Evolutionary conservation across 2,329 filamentous ascomycete species (phyloP), one percentile per base, ranked within the genome.

Genomic region (Epichloe uncinata): DNA sequence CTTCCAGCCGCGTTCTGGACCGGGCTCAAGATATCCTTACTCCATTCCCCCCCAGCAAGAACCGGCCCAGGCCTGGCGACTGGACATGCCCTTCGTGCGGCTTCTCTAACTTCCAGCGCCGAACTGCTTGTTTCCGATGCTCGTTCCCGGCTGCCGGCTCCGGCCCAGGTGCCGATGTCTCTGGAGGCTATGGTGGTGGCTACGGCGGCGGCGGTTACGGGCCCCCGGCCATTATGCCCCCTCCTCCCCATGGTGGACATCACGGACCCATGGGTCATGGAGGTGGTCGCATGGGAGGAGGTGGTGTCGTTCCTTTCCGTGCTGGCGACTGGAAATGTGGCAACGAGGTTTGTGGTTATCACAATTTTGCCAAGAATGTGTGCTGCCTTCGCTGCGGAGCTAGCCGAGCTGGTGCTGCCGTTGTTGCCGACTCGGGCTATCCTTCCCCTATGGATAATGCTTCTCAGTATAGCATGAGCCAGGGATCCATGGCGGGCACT

Each of bases 311-410:
- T 42, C 93, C 93, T 15, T 98, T 98, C 84, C 86, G 93, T 62
- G 93, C 93, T 50, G 93, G 93, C 63, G 93, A 98, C 64, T 98
- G 93, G 93, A 96, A 96, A 70, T 98, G 93, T 63, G 93, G 93
- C 50, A 93, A 93, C 56, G 93, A 98, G 63, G 89, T 90, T 37
- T 98, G 93, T 66, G 88, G 87, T 52, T 98, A 98, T 69, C 93
- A 98, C 74, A 98, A 98, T 73, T 98, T 98, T 65, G 93, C 93
- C 54, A 98, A 98, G 79, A 98, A 98, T 61, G 91, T 97, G 51
- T 95, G 88, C 70, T 98, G 93, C 69, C 80, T 98, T 55, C 87
- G 93, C 53, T 98, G 93, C 64, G 93, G 93, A 66, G 93, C 91
- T 48, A 94, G 89, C 66, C 87, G 93, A 60, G 91, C 91, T 53